Evolutionary conservation across 306 rosid genomes (phyloP).

Genomic region (Fragaria iinumae): DNA sequence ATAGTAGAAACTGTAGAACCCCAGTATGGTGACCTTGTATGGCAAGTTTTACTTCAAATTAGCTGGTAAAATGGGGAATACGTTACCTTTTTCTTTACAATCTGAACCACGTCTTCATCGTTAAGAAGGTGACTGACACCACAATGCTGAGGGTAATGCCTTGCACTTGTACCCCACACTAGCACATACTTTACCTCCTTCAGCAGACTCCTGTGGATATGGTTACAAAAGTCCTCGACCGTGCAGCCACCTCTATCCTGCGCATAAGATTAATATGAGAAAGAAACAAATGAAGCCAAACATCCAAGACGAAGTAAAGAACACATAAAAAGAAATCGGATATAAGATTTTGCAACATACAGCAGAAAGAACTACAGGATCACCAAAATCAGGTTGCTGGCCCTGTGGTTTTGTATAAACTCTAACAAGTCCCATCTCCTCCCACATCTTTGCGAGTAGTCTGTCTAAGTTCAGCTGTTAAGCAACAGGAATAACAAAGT

Average conservation of each 20-base stretch:
- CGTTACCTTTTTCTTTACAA: slow-evolving; percentile 94
- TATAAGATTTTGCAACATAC: slow-evolving; percentile 48
- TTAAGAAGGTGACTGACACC: slow-evolving; percentile 74
- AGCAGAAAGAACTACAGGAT: slow-evolving; percentile 92
- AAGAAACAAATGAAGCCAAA: background rate
- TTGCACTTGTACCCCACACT: slow-evolving; percentile 93
- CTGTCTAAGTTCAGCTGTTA: slow-evolving; percentile 93
- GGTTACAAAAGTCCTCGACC: slow-evolving; percentile 96
- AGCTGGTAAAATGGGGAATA: background rate
- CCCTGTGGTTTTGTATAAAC: slow-evolving; percentile 99
- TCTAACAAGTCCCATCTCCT: slow-evolving; percentile 97
- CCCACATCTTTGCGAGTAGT: slow-evolving; percentile 96
- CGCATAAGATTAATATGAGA: slow-evolving; percentile 28
- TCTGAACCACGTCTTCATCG: slow-evolving; percentile 96
- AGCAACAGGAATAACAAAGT: slow-evolving; percentile 23
- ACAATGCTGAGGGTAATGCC: slow-evolving; percentile 98
- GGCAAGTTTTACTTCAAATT: background rate
- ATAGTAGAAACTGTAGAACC: background rate
- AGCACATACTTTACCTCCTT: slow-evolving; percentile 97
- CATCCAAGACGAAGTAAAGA: slow-evolving; percentile 9
- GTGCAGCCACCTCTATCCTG: slow-evolving; percentile 98
- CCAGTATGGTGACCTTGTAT: background rate
- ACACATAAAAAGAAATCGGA: slow-evolving; percentile 6
- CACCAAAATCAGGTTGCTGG: slow-evolving; percentile 95
- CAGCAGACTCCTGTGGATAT: slow-evolving; percentile 89